Evolutionary conservation across 148 eudicot genomes (phyloP), one percentile per base, ranked within the genome.

Genomic region (Rheum nobile): DNA sequence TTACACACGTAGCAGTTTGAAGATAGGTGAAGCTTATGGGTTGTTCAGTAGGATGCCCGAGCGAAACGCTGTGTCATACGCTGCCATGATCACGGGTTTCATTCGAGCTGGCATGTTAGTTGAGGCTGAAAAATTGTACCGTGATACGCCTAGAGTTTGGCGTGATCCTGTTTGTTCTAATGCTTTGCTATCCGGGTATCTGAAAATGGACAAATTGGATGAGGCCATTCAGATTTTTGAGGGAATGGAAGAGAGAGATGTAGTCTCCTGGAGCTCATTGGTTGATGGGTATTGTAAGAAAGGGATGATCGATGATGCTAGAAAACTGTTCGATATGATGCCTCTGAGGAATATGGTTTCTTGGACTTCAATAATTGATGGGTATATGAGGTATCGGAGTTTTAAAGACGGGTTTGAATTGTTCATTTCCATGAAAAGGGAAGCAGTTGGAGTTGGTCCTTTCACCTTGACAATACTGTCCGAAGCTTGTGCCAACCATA

Each of bases 291-390:
- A 74, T 71, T 87, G 82, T 21, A 86, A 85, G 75, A 76, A 86
- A 67, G 81, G 88, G 44, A 76, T 77, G 73, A 80, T 90, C 80
- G 85, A 81, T 55, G 48, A 63, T 75, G 96, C 90, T 14, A 63
- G 43, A 32, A 81, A 79, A 67, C 63, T 91, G 75, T 91, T 90
- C 67, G 48, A 79, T 42, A 63, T 44, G 72, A 88, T 91, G 96
- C 88, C 86, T 24, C 42, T 79, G 75, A 84, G 83, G 71, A 91
- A 91, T 75, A 84, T 80, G 6, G 70, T 87, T 8, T 85, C 79
- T 67, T 91, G 96, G 96, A 85, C 93, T 26, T 83, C 76, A 7
- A 78, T 91, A 87, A 81, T 91, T 16, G 81, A 86, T 74, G 91
- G 96, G 54, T 88, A 84, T 82, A 88, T 83, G 0, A 91, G 83